These are phyloP conservation scores for Claviceps humidiphila DNA, from an alignment of 2,329 filamentous ascomycete genomes.

Conservation along the genomic window DNA sequence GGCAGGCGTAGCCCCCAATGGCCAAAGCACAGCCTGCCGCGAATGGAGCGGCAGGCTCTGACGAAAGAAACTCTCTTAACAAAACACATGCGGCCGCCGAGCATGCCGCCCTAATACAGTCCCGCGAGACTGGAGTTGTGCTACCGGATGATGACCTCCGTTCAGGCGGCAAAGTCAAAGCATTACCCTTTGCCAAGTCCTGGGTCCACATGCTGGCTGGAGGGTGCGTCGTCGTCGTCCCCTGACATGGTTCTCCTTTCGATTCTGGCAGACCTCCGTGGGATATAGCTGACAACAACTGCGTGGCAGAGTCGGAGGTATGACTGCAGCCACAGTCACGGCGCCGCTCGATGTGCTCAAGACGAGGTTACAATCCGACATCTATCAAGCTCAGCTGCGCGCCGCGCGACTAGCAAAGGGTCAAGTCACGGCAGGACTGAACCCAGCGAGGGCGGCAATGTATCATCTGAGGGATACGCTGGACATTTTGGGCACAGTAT, in stretches of 20 bases:
- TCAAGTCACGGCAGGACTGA: slow-evolving; percentile 34
- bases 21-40: slow-evolving; percentile 17
- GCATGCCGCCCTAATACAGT: slow-evolving; percentile 36
- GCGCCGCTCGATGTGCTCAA: slow-evolving; percentile 89
- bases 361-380: slow-evolving; percentile 85
- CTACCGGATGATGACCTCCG: slow-evolving; percentile 28
- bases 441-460: slow-evolving; percentile 49
- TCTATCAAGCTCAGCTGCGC: slow-evolving; percentile 75
- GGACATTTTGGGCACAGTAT: slow-evolving; percentile 71
- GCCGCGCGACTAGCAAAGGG: slow-evolving; percentile 50
- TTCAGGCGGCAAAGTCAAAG: slow-evolving; percentile 21
- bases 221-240: slow-evolving; percentile 46
- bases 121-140: slow-evolving; percentile 47
- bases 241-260: neutral
- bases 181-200: slow-evolving; percentile 53
- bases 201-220: slow-evolving; percentile 89
- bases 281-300: slow-evolving; percentile 7
- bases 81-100: slow-evolving; percentile 18
- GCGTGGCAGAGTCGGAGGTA: slow-evolving; percentile 59
- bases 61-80: slow-evolving; percentile 18
- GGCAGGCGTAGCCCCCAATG: slow-evolving; percentile 13
- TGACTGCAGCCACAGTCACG: slow-evolving; percentile 85
- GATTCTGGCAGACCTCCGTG: neutral
- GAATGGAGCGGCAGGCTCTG: slow-evolving; percentile 14
- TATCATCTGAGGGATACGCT: slow-evolving; percentile 77